These are phyloP conservation scores for Naematelia aurantialba DNA, from an alignment of 768 basidiomycete genomes.

Conservation along the genomic window DNA sequence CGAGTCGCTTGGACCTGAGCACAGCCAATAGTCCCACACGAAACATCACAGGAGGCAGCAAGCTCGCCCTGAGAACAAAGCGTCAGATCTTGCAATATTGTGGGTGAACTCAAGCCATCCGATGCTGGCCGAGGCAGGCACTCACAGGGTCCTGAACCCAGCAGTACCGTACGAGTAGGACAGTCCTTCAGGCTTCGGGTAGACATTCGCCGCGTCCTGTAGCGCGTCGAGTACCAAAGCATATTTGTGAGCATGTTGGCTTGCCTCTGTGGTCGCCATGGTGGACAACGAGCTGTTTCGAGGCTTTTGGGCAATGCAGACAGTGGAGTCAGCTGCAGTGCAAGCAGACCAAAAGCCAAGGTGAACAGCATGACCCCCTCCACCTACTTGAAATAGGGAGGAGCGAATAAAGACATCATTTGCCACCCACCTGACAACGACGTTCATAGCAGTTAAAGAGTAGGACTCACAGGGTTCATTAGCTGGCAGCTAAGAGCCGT, in stretches of 20 bases:
- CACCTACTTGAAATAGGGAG: too few species aligned
- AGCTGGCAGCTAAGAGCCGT: background rate
- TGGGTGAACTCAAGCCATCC: background rate
- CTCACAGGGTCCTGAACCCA: constrained; percentile 86
- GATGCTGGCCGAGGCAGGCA: background rate
- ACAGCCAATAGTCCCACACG: constrained; percentile 85
- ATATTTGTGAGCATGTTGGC: constrained; percentile 26
- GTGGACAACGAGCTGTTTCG: background rate
- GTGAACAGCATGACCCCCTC: background rate
- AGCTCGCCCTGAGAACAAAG: constrained; percentile 2
- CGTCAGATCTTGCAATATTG: too few species aligned
- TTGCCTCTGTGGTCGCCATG: background rate
- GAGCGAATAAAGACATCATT: too few species aligned
- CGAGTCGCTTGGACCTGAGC: constrained; percentile 83
- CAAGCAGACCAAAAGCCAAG: background rate
- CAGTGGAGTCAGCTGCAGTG: background rate
- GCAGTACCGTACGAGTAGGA: constrained; percentile 88
- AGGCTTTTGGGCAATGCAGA: background rate
- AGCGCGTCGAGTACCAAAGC: constrained; percentile 31
- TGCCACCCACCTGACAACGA: too few species aligned
- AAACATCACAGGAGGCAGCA: constrained; percentile 86
- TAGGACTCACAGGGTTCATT: background rate
- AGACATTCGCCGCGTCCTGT: constrained; percentile 36
- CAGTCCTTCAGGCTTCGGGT: constrained; percentile 68
- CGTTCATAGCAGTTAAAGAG: too few species aligned